Evolutionary conservation across 2,329 filamentous ascomycete genomes (phyloP).

Genomic region (Fusarium coicis): DNA sequence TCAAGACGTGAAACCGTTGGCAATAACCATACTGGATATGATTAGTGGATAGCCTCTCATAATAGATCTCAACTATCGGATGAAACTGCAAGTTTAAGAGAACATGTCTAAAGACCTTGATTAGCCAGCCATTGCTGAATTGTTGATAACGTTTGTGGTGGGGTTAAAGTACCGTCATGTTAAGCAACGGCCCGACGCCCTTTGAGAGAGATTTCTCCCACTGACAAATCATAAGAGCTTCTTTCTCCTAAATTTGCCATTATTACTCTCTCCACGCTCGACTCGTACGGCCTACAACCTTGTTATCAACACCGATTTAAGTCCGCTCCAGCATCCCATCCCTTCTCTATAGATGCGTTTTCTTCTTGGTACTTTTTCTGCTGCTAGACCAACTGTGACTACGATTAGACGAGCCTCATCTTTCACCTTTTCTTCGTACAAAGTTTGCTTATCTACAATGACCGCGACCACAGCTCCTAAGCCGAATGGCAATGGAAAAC

Average conservation of each 20-base stretch:
- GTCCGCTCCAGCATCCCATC: not conserved
- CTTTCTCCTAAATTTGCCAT: constrained; percentile 4
- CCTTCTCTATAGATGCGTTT: constrained; percentile 36
- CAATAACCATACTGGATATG: not conserved
- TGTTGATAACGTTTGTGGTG: constrained; percentile 10
- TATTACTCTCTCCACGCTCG: constrained; percentile 30
- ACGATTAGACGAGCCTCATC: constrained; percentile 16
- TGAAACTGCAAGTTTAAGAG: not conserved
- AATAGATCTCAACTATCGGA: not conserved
- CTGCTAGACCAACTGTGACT: constrained; percentile 27
- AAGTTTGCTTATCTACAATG: constrained; percentile 42
- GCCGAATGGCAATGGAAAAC: constrained; percentile 54
- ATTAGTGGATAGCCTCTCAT: not conserved
- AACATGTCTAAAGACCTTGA: not conserved
- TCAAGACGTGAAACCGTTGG: not conserved
- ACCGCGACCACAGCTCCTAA: constrained; percentile 38
- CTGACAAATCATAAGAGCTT: constrained; percentile 42
- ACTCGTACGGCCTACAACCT: constrained; percentile 35
- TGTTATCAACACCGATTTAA: constrained; percentile 1
- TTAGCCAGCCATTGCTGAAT: not conserved
- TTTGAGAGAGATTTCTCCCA: constrained; percentile 19
- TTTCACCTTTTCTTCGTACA: constrained; percentile 8
- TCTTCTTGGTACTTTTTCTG: constrained; percentile 20
- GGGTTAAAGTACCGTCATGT: constrained; percentile 27
- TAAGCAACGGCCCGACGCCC: constrained; percentile 32